phyloP scores from a whole-genome alignment of 2,329 filamentous ascomycete genomes.

The Aspergillus intermedius region DNA sequence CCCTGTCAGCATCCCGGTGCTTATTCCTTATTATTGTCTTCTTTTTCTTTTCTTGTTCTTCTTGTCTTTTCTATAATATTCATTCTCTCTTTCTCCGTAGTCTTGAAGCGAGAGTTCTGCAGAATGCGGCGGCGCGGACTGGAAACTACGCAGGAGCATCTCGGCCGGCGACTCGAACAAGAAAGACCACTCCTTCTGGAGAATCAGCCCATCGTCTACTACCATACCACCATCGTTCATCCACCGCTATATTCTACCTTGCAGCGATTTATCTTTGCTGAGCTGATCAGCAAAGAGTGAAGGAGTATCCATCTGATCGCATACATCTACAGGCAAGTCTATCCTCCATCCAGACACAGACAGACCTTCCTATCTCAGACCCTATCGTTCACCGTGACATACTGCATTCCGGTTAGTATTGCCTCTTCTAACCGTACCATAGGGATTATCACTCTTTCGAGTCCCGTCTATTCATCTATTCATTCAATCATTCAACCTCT shows the following conservation, averaged over 20 bases:
- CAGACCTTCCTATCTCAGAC: not conserved
- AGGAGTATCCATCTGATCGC: not conserved
- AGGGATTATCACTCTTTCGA: not conserved
- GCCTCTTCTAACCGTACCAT: not conserved
- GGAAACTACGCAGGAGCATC: conserved; percentile 8
- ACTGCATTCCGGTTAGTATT: not conserved
- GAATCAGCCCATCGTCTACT: not conserved
- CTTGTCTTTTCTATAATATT: not conserved
- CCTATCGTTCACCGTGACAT: not conserved
- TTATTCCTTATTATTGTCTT: not conserved
- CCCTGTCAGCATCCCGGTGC: not conserved
- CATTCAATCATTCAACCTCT: not conserved
- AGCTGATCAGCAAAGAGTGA: not conserved
- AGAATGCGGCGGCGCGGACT: conserved; percentile 5
- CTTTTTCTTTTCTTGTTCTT: not conserved
- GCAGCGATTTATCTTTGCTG: not conserved
- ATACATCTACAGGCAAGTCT: not conserved
- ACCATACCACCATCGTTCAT: not conserved
- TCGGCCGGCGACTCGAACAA: not conserved
- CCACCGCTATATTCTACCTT: not conserved
- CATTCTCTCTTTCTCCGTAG: not conserved
- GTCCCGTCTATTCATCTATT: not conserved
- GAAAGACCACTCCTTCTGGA: not conserved
- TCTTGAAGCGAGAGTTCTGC: not conserved
- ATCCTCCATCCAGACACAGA: not conserved